Evolutionary conservation across 2,329 filamentous ascomycete genomes (phyloP).

Genomic region (Fusarium tupiense): DNA sequence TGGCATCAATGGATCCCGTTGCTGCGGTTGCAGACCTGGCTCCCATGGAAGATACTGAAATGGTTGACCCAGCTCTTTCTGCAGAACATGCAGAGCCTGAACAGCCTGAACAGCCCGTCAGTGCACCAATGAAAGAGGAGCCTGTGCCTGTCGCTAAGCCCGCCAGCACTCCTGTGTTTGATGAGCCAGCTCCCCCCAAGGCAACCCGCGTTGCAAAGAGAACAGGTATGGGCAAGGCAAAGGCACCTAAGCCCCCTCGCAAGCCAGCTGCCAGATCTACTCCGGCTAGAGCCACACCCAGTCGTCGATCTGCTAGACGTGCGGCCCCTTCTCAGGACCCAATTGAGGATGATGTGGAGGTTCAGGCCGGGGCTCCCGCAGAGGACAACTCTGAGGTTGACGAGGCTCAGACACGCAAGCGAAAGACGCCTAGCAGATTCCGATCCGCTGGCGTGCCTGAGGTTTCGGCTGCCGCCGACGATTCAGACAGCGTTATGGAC

Average conservation of each 20-base stretch:
- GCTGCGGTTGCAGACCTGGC: constrained; percentile 9
- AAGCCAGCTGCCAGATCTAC: constrained; percentile 37
- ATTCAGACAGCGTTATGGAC: constrained; percentile 52
- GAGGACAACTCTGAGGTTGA: constrained; percentile 43
- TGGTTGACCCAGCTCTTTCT: constrained; percentile 37
- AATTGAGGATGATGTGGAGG: constrained; percentile 44
- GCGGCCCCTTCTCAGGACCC: constrained; percentile 44
- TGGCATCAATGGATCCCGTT: constrained; percentile 27
- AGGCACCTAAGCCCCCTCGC: constrained; percentile 31
- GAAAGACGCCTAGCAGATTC: constrained; percentile 45
- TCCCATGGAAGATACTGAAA: constrained; percentile 24
- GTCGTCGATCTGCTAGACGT: constrained; percentile 37
- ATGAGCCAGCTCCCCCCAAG: constrained; percentile 40
- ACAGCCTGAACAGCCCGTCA: neutral
- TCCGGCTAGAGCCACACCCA: constrained; percentile 38
- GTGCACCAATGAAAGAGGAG: constrained; percentile 4
- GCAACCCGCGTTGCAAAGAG: constrained; percentile 42
- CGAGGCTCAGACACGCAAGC: constrained; percentile 40
- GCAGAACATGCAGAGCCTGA: constrained; percentile 11
- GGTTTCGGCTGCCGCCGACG: constrained; percentile 25
- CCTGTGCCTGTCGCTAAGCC: constrained; percentile 19
- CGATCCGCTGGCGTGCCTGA: constrained; percentile 31
- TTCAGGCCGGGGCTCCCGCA: constrained; percentile 12
- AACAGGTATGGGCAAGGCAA: constrained; percentile 32
- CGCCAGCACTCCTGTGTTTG: constrained; percentile 7